A percentile compares a stretch with the other conserved stretches of the same genome.
Conservation (phyloP, 345 rosid species). For the Camelina sativa region DNA sequence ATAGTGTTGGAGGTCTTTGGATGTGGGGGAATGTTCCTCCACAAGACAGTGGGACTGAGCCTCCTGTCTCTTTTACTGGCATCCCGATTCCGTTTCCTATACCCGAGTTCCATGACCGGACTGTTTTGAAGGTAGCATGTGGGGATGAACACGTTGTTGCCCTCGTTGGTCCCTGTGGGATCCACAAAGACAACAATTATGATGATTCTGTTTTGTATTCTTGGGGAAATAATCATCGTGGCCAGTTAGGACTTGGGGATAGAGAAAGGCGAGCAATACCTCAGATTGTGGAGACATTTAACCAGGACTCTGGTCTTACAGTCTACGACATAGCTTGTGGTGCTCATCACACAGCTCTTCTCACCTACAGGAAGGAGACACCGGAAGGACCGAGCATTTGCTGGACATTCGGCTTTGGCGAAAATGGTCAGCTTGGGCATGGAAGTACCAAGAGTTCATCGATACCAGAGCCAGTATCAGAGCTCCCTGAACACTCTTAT, state of each 20-base stretch:
- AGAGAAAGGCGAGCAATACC: conserved; percentile 62
- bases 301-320: conserved; percentile 55
- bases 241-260: conserved; percentile 89
- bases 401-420: conserved; percentile 94
- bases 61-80: conserved; percentile 55
- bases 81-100: conserved; percentile 61
- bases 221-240: conserved; percentile 79
- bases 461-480: conserved; percentile 70
- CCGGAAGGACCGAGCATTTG: conserved; percentile 62
- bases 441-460: conserved; percentile 68
- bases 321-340: conserved; percentile 85
- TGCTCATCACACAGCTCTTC: conserved; percentile 85
- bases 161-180: conserved; percentile 63
- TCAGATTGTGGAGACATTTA: conserved; percentile 59
- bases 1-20: conserved; percentile 75
- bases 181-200: conserved; percentile 41
- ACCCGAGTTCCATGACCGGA: conserved; percentile 66
- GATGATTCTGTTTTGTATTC: conserved; percentile 64
- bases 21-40: conserved; percentile 90
- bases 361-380: conserved; percentile 57
- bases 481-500: conserved; percentile 56
- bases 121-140: conserved; percentile 90
- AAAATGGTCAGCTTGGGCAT: conserved; percentile 87
- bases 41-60: conserved; percentile 45
- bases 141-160: conserved; percentile 89